Evolutionary conservation across 345 rosid genomes (phyloP), one percentile per base, ranked within the genome.

Genomic region (Moricandia arvensis): DNA sequence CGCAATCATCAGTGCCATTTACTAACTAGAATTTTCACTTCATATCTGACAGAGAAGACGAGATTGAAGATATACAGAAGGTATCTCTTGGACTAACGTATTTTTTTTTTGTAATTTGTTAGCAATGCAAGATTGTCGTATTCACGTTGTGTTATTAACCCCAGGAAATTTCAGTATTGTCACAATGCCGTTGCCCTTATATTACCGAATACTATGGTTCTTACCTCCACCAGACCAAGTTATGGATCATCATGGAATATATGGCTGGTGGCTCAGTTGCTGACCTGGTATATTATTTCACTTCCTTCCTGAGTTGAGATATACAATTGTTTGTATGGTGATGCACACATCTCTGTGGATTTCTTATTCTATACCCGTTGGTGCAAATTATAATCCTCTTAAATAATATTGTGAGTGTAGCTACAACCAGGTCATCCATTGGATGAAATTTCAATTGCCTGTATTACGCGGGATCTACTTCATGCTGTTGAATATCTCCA

Each of bases 191-290:
- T 49, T 95, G 87, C 78, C 98, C 83, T 69, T 96, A 93, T 82
- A 95, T 95, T 57, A 95, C 99, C 0, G 97, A 91, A 80, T 95
- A 95, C 68, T 92, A 92, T 83, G 98, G 99, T 72, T 95, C 99
- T 64, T 90, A 88, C 82, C 99, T 95, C 72, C 87, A 89, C 75
- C 98, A 90, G 85, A 95, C 99, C 71, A 95, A 95, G 82, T 75
- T 95, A 65, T 95, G 97, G 97, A 95, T 96, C 83, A 91, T 96
- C 80, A 96, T 95, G 99, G 98, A 95, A 72, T 95, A 86, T 83
- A 95, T 95, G 98, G 98, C 99, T 0, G 98, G 99, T 82, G 99
- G 98, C 74, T 95, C 99, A 59, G 98, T 95, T 86, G 97, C 98
- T 82, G 99, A 95, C 57, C 91, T 96, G 43, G 99, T 96, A 88